A percentile compares a stretch with the other conserved stretches of the same genome.
These are phyloP conservation scores for Alternaria metachromatica DNA, from an alignment of 2,329 filamentous ascomycete genomes.

Conservation along the genomic window DNA sequence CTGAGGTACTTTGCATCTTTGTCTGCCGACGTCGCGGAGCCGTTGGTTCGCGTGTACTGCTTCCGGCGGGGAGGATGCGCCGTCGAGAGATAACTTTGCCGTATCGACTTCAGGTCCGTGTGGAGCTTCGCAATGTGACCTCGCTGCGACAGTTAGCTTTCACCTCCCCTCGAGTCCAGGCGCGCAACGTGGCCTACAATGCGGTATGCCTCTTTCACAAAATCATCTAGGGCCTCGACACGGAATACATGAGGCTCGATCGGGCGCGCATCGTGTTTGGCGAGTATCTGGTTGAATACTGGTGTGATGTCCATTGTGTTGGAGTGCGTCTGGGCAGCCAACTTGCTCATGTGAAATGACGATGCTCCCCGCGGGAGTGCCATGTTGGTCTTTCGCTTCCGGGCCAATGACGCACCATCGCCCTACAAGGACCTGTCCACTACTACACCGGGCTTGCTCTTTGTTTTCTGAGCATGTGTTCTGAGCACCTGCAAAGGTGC, in stretches of 20 bases:
- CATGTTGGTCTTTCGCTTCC: constrained; percentile 27
- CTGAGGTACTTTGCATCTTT: constrained; percentile 67
- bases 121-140: constrained; percentile 82
- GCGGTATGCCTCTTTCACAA: constrained; percentile 90
- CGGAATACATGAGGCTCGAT: constrained; percentile 54
- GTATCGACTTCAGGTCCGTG: constrained; percentile 79
- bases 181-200: constrained; percentile 68
- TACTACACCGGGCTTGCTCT: not conserved
- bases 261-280: constrained; percentile 62
- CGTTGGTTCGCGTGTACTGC: constrained; percentile 53
- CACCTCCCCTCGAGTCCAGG: constrained; percentile 8
- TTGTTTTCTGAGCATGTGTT: not conserved
- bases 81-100: constrained; percentile 89
- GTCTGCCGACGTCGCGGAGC: constrained; percentile 46
- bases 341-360: constrained; percentile 30
- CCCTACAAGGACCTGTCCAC: not conserved
- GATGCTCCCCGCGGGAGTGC: constrained; percentile 34
- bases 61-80: constrained; percentile 65
- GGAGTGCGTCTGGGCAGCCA: constrained; percentile 7
- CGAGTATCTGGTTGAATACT: constrained; percentile 72
- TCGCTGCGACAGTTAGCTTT: constrained; percentile 65
- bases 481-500: not conserved
- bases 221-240: constrained; percentile 71
- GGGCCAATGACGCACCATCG: constrained; percentile 23
- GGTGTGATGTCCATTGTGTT: constrained; percentile 66